phyloP scores from a whole-genome alignment of 2,329 filamentous ascomycete genomes.

The Acrocalymma vagum region DNA sequence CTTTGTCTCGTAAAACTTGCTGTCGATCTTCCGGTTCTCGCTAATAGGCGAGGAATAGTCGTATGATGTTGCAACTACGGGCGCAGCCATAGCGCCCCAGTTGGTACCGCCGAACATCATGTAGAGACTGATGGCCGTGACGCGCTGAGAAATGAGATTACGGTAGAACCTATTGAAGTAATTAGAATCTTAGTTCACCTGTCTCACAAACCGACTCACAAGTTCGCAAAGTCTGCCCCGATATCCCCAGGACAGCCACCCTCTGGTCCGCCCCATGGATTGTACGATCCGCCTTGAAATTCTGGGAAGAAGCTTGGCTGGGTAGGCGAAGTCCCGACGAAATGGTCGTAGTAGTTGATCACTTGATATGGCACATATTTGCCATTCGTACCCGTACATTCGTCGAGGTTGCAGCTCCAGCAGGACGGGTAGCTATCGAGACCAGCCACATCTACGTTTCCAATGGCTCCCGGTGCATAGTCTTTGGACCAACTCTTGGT shows the following conservation, averaged over 20 bases:
- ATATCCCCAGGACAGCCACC: constrained; percentile 64
- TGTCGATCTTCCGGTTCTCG: constrained; percentile 64
- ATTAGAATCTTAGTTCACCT: not conserved
- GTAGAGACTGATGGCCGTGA: constrained; percentile 69
- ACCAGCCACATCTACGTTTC: constrained; percentile 64
- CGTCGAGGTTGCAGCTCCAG: constrained; percentile 70
- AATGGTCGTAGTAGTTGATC: constrained; percentile 58
- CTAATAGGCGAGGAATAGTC: constrained; percentile 71
- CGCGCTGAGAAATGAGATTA: constrained; percentile 67
- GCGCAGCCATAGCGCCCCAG: constrained; percentile 67
- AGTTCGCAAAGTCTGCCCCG: constrained; percentile 67
- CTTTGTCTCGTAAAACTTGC: constrained; percentile 71
- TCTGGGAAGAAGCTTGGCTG: constrained; percentile 67
- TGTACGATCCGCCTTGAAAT: constrained; percentile 68
- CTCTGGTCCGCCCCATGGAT: constrained; percentile 68
- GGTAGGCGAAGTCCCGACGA: constrained; percentile 50
- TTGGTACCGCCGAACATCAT: constrained; percentile 73
- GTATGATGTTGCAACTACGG: constrained; percentile 68
- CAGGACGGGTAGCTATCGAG: constrained; percentile 64
- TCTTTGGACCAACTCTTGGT: constrained; percentile 68
- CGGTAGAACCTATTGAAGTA: constrained; percentile 60
- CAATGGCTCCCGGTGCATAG: constrained; percentile 60
- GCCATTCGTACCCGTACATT: constrained; percentile 68
- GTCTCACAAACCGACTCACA: constrained; percentile 34
- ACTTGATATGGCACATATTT: constrained; percentile 64